Evolutionary conservation across 2,329 filamentous ascomycete species (phyloP), one percentile per base, ranked within the genome.

Genomic region (Verticillium alfalfae): DNA sequence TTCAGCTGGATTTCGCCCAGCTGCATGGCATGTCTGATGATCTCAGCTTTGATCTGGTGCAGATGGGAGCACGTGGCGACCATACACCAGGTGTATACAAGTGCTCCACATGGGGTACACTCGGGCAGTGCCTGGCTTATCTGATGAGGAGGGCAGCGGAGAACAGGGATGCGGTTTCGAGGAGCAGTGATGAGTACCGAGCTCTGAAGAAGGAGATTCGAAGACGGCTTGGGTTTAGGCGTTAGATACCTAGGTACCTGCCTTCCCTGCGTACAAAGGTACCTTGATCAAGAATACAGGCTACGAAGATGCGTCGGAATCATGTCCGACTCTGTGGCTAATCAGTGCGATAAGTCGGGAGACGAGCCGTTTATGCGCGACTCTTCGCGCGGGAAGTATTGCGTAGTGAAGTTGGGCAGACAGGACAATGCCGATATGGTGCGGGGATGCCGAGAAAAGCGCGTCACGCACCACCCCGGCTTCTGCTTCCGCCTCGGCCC

Each of bases 21-120:
- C 73, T 86, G 0, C 79, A 83, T 58, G 83, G 83, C 31, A 86
- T 86, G 83, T 81, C 82, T 2, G 83, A 86, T 61, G 81, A 84
- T 64, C 78, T 86, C 41, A 81, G 77, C 59, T 82, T 82, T 67
- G 71, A 74, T 3, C 72, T 85, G 0, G 72, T 85, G 12, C 74
- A 78, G 39, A 52, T 52, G 45, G 45, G 12, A 9, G 18, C n/a
- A 18, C 45, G 18, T 22, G 45, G 45, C 16, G 8, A 26, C 18
- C 22, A 18, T 52, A 18, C 45, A 10, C 61, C 69, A 15, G 64
- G 64, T 9, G 66, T 70, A 26, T 66, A 63, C 61, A 71, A 72
- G 60, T 71, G 68, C 63, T 67, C 67, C 9, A 72, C 69, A 7
- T 71, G 70, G 70, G 70, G 70, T 6, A 69, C 60, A 18, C 57